phyloP scores from a whole-genome alignment of 2,329 filamentous ascomycete genomes.

The Fonsecaea multimorphosa region DNA sequence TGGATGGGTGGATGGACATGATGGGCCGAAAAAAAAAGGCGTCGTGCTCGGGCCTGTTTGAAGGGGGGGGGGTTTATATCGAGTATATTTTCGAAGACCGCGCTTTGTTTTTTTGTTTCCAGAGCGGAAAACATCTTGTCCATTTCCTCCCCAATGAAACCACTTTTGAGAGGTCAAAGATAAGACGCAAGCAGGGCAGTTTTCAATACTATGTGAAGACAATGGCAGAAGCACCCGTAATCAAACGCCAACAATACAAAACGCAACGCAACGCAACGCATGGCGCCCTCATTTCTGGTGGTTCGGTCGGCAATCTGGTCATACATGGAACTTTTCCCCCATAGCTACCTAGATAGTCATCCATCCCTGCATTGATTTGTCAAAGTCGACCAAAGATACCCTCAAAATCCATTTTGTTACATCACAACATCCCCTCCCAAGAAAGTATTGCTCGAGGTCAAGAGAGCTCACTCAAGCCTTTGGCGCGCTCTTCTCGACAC shows the following conservation, averaged over 20 bases:
- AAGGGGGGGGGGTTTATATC: too few relatives aligned
- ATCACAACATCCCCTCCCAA: background rate
- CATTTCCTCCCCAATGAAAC: too few relatives aligned
- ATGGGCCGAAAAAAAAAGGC: too few relatives aligned
- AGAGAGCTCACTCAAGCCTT: background rate
- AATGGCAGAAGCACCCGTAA: too few relatives aligned
- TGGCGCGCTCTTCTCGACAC: slow-evolving; percentile 14
- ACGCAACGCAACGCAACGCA: background rate
- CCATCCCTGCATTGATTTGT: background rate
- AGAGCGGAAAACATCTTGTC: too few relatives aligned
- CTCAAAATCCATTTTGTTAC: background rate
- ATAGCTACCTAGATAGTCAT: background rate
- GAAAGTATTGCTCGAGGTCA: background rate
- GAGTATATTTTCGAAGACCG: too few relatives aligned
- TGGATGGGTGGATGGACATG: too few relatives aligned
- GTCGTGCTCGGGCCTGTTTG: too few relatives aligned
- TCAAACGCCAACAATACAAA: background rate
- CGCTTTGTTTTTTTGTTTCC: too few relatives aligned
- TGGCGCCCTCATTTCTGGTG: background rate
- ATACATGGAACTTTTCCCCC: background rate
- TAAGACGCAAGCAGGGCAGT: too few relatives aligned
- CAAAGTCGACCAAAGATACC: background rate
- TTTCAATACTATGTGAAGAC: background rate
- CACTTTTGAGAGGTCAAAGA: too few relatives aligned
- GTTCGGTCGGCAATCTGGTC: background rate